Evolutionary conservation across 345 rosid species (phyloP).

Genomic region (Aquilaria sinensis): DNA sequence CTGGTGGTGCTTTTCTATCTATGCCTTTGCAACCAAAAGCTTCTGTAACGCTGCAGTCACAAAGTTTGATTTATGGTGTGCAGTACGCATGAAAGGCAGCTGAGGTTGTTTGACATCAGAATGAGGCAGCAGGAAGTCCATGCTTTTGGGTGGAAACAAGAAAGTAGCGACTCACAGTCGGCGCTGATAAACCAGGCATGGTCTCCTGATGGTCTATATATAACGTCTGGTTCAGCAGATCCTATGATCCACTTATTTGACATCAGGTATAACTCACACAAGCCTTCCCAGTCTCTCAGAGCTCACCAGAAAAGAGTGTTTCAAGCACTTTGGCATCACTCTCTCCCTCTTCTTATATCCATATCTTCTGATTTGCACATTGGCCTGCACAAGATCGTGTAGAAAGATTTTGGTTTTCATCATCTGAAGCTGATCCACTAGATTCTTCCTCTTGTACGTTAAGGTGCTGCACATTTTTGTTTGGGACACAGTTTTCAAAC

Average conservation of each 20-base stretch:
- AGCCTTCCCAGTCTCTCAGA: slow-evolving; percentile 74
- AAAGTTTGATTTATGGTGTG: slow-evolving; percentile 3
- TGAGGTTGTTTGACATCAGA: slow-evolving; percentile 72
- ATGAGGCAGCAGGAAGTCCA: slow-evolving; percentile 75
- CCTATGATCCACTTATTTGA: slow-evolving; percentile 87
- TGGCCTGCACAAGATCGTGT: slow-evolving; percentile 63
- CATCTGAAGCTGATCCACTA: no score
- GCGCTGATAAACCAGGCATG: slow-evolving; percentile 89
- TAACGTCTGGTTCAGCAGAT: slow-evolving; percentile 90
- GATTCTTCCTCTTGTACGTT: no score
- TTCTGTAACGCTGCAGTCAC: background rate
- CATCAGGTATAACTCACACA: slow-evolving; percentile 65
- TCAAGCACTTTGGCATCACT: slow-evolving; percentile 79
- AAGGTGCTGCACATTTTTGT: no score
- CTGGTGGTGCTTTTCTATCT: no score
- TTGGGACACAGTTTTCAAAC: no score
- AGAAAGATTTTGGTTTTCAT: background rate
- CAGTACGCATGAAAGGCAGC: slow-evolving; percentile 82
- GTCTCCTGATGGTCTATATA: slow-evolving; percentile 85
- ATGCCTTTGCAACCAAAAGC: background rate
- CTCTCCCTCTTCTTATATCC: slow-evolving; percentile 70
- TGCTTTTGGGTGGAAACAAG: slow-evolving; percentile 91
- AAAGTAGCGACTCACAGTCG: slow-evolving; percentile 89
- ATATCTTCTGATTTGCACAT: slow-evolving; percentile 83
- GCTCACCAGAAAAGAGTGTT: slow-evolving; percentile 90